Base-by-base conservation (phyloP, 768 basidiomycete species). In the Pleurotus tuoliensis region DNA sequence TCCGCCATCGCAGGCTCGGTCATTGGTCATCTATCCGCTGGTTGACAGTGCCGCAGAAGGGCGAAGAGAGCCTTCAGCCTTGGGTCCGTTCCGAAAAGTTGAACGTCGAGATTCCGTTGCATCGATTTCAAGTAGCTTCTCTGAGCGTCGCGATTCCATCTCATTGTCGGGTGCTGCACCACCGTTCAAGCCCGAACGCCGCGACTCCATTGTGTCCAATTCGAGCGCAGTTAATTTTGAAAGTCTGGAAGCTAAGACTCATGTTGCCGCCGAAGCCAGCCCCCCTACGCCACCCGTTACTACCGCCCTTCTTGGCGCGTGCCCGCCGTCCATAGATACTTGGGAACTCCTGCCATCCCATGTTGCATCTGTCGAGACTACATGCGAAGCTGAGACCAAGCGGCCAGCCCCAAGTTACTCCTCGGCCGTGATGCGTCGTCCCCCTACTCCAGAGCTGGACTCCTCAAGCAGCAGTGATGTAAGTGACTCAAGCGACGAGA, bases 401-500 rank as follows among this genome's bases (percentile, higher is more conserved):
- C 24, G 43, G 15, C 55, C 67, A 59, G 67, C 64, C 61, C 59
- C 62, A 48, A 77, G 64, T 64, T 82, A 81, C 71, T 82, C 80
- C 57, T 75, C 77, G 25, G 74, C 73, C 3, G 63, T 76, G 13
- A 11, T 50, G 41, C 69, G 67, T 58, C 70, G 77, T 48, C 60
- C 66, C 40, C 48, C 66, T 48, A 69, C 64, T 37, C 68, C 76
- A 50, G 73, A 79, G 46, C 63, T 76, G 55, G 80, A 78, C 62
- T 70, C 68, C 20, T 67, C 74, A 59, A 75, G 71, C 22, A 76
- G 73, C 58, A 77, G 78, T 54, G 65, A 66, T 30, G 75, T 78
- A 51, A 82, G 74, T 57, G 81, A 82, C 63, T 72, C 67, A 39
- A 75, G 70, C 46, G 77, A 80, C 51, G 73, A 73, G 49, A 61